Conservation (phyloP, 2,329 filamentous ascomycete genomes). For the Ceratocystis ficicola region DNA sequence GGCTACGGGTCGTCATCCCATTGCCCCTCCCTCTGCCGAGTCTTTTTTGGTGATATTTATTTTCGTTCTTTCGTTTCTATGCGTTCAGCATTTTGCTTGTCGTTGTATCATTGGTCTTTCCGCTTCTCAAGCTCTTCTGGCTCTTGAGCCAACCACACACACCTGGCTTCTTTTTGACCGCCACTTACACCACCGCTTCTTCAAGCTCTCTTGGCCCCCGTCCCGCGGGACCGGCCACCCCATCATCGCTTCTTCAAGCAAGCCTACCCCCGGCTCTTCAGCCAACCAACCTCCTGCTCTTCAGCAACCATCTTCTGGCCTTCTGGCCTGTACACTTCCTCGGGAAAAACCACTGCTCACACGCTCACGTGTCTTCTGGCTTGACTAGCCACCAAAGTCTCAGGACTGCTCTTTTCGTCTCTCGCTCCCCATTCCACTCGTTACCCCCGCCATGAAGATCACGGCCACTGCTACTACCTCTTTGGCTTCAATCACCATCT, state of each 20-base stretch:
- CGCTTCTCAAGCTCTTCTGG: slow-evolving; percentile 1
- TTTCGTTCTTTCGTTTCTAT: neutral
- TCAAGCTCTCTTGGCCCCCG: neutral
- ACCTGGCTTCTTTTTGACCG: neutral
- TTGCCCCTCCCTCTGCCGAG: neutral
- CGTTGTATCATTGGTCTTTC: neutral
- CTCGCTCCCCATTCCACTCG: slow-evolving; percentile 10
- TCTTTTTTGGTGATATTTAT: neutral
- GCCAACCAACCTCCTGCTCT: slow-evolving; percentile 3
- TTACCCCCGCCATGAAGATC: slow-evolving; percentile 8
- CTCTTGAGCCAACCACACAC: neutral
- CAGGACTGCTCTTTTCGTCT: neutral
- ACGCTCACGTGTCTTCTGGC: neutral
- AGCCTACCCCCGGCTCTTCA: neutral
- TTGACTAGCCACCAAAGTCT: neutral
- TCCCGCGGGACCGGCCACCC: neutral
- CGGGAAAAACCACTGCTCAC: neutral
- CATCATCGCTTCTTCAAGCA: slow-evolving; percentile 6
- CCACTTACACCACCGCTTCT: slow-evolving; percentile 6
- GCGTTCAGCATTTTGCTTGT: neutral
- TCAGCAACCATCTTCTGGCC: neutral
- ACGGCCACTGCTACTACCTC: neutral
- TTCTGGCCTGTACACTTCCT: neutral
- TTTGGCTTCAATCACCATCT: neutral
- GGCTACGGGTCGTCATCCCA: neutral